Evolutionary conservation across 2,329 filamentous ascomycete genomes (phyloP), one percentile per base, ranked within the genome.

Genomic region (Remersonia thermophila): DNA sequence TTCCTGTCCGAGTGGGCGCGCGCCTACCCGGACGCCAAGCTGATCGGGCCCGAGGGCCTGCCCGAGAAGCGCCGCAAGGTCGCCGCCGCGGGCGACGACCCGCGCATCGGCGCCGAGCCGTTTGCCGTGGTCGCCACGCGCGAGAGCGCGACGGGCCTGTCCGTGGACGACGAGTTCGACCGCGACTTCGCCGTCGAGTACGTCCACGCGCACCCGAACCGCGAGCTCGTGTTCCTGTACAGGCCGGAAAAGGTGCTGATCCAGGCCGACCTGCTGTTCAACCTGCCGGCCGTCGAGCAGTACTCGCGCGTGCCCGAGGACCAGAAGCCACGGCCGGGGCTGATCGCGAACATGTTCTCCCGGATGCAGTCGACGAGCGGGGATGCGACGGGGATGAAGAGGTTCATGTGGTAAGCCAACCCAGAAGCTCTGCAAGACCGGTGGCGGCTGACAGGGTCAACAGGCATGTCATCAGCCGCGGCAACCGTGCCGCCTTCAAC

Each of bases 211-310:
- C 74, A 96, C 58, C 62, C 67, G 20, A 95, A 93, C 63, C 81
- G 83, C 54, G 91, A 98, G 60, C 63, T 96, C 20, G 85, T 91
- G 17, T 85, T 96, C 60, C 64, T 79, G 52, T 86, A 93, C 66
- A 80, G 77, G 55, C 85, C 83, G 0, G 78, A 83, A 10, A 65
- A 67, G 38, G 81, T 85, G 0, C 61, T 98, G 30, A 87, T 98
- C 53, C 65, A 94, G 61, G 91, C 86, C 5, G 91, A 98, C 57
- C 60, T 96, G 29, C 55, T 96, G 46, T 96, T 96, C 69, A 96
- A 95, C 57, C 62, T 94, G 25, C 91, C 91, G 0, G 75, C 85
- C 1, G 74, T 64, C 0, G 91, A 98, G 62, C 91, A 96, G 62
- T 95, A 84, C 60, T 72, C 73, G 0, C 67, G 64, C 7, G 66